phyloP scores from a whole-genome alignment of 2,329 filamentous ascomycete species.

The Sporothrix variecibatus region DNA sequence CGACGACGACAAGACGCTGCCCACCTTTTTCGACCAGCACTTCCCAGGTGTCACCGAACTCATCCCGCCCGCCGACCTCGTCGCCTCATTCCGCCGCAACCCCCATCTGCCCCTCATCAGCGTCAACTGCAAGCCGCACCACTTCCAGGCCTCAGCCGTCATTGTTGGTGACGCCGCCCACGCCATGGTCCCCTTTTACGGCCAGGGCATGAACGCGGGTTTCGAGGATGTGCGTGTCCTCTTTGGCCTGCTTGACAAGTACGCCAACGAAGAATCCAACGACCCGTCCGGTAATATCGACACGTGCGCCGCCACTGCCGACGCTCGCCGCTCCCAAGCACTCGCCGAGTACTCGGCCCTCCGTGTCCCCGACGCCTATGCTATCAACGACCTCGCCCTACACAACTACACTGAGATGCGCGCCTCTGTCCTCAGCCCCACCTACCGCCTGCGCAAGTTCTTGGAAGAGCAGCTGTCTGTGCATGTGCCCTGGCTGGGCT shows the following conservation, averaged over 20 bases:
- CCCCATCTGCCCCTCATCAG: constrained; percentile 91
- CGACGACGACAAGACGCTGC: constrained; percentile 45
- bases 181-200: constrained; percentile 98
- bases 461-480: constrained; percentile 82
- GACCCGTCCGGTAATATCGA: constrained; percentile 44
- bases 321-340: constrained; percentile 65
- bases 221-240: constrained; percentile 91
- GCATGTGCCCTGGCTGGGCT: constrained; percentile 75
- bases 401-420: constrained; percentile 96
- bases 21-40: constrained; percentile 74
- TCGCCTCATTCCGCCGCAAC: constrained; percentile 74
- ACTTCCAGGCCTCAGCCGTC: constrained; percentile 73
- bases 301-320: constrained; percentile 51
- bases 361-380: constrained; percentile 76
- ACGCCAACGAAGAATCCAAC: constrained; percentile 45
- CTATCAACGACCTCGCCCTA: constrained; percentile 89
- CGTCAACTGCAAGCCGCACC: constrained; percentile 89
- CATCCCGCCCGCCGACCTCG: constrained; percentile 67
- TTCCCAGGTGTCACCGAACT: constrained; percentile 83
- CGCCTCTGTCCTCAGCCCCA: constrained; percentile 72
- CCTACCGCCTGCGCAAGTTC: constrained; percentile 80
- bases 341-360: constrained; percentile 73
- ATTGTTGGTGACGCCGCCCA: constrained; percentile 94
- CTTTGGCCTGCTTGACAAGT: constrained; percentile 76
- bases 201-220: constrained; percentile 96